Evolutionary conservation across 177 flowering plant species (phyloP).

Genomic region (Telopea speciosissima): DNA sequence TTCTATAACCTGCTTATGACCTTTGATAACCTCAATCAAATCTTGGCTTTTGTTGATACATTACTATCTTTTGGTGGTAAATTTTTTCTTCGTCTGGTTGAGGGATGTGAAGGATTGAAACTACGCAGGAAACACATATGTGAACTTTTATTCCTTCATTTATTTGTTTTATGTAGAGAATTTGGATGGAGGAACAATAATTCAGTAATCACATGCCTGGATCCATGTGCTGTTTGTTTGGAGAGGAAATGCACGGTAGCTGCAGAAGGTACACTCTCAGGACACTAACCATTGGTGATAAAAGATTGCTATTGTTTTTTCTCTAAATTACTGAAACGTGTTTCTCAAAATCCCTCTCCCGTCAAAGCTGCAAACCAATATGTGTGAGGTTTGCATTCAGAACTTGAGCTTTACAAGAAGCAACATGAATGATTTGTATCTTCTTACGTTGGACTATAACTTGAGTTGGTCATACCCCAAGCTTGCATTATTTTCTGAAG

Average conservation of each 20-base stretch:
- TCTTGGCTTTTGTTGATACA: not conserved
- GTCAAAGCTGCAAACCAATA: not conserved
- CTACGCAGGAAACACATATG: not conserved
- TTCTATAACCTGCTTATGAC: not conserved
- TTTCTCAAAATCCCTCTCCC: not conserved
- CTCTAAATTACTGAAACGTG: not conserved
- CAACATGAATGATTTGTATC: not conserved
- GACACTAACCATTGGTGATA: not conserved
- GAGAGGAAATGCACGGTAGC: constrained; percentile 86
- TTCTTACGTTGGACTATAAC: not conserved
- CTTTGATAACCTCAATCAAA: not conserved
- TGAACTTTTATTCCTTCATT: not conserved
- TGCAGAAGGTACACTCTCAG: constrained; percentile 61
- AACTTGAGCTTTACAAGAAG: not conserved
- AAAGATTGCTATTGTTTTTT: too few species aligned
- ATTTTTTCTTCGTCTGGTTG: not conserved
- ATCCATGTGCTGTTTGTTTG: constrained; percentile 87
- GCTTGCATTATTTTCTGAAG: not conserved
- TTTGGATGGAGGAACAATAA: constrained; percentile 72
- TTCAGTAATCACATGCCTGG: constrained; percentile 38
- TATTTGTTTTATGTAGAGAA: constrained; percentile 40
- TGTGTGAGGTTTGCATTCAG: not conserved
- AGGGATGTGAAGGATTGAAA: not conserved
- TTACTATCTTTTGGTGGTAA: too few species aligned
- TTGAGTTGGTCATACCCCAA: not conserved